Evolutionary conservation across 495 filamentous ascomycete genomes (phyloP).

Genomic region (Aspergillus panamensis): DNA sequence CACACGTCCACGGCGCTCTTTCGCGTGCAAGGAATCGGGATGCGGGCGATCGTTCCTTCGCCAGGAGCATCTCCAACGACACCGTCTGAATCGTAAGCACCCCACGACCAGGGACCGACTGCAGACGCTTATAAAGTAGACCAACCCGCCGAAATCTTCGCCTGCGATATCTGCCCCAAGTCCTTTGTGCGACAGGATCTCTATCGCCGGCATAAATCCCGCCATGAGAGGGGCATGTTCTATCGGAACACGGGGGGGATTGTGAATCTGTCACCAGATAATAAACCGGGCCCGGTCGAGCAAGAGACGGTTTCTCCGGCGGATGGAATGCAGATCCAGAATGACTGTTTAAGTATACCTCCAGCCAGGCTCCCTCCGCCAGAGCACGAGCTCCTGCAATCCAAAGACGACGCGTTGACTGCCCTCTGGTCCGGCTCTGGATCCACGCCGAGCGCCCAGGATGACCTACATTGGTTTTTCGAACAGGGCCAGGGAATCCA

Average conservation of each 20-base stretch:
- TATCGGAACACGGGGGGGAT: not conserved
- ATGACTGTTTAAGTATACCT: not conserved
- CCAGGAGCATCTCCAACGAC: not conserved
- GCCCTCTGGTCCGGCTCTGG: not conserved
- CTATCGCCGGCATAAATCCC: not conserved
- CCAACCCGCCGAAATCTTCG: not conserved
- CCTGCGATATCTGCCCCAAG: not conserved
- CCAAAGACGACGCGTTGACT: not conserved
- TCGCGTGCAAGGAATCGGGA: not conserved
- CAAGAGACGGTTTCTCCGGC: too few species aligned
- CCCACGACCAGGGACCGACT: too few species aligned
- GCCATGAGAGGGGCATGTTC: conserved; percentile 1
- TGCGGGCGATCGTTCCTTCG: not conserved
- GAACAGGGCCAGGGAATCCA: not conserved
- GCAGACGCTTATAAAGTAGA: too few species aligned
- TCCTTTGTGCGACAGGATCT: conserved; percentile 1
- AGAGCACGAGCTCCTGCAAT: not conserved
- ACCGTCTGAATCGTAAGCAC: not conserved
- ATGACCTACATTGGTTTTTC: not conserved
- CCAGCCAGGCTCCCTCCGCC: not conserved
- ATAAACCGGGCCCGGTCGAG: too few species aligned
- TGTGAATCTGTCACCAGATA: not conserved
- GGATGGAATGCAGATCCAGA: not conserved
- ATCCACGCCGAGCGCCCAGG: not conserved
- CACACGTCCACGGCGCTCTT: not conserved